Base-by-base conservation (phyloP, 257 asterid species). In the Marsdenia floribunda region DNA sequence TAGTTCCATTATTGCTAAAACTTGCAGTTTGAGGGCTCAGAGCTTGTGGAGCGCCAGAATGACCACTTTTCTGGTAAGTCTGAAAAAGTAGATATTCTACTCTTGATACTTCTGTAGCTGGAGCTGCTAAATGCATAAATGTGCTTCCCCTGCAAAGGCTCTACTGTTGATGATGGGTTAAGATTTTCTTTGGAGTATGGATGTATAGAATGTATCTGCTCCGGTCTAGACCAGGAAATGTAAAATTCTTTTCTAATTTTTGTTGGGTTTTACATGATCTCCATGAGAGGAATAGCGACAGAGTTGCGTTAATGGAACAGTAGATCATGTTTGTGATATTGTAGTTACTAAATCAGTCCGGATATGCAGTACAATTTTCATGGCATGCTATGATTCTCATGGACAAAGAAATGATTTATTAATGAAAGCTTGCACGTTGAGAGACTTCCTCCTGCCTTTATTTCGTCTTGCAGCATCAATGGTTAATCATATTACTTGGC, bases 401-500 rank as follows among this genome's bases (percentile, higher is more conserved):
- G n/a, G 35, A 63, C 12, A 33, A 2, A 8, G 4, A 11, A 63
- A 33, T 63, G 68, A 63, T 63, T 35, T 10, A 60, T 29, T 63
- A 16, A 15, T 5, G 44, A 16, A 63, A 33, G 44, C 22, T 63
- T 24, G 54, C 35, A 40, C n/a, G 29, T 29, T 35, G 26, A 37
- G 7, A 24, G 35, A 24, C 47, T 52, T 42, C 46, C 57, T 3
- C 6, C 42, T 2, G 33, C 33, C 33, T 46, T 60, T 69, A n/a
- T 65, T 79, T 58, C 38, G 3, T 49, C 78, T 78, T 88, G 88
- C 90, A 90, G 96, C 97, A 76, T 88, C 86, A 44, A 86, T 92
- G 97, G 86, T 88, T 77, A 92, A 92, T 84, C 80, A 52, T 76
- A 87, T 92, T 78, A 90, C 84, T 50, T 92, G 97, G 97, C 91